Conservation (phyloP, 2,329 filamentous ascomycete species). For the Sporothrix globosa region DNA sequence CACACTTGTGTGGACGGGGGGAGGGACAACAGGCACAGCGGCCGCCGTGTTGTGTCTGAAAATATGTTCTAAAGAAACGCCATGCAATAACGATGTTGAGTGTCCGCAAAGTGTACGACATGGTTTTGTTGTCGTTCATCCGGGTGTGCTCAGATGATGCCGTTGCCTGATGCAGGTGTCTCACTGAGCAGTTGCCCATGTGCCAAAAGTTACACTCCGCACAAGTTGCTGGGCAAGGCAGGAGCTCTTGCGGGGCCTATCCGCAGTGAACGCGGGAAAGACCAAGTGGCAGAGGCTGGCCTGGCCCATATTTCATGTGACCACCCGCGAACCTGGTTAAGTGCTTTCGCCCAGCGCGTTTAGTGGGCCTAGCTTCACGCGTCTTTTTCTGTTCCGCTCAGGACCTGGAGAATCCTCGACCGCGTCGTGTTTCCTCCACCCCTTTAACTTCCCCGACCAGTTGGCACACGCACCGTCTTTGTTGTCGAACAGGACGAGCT, state of each 20-base stretch:
- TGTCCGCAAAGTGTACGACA: not conserved
- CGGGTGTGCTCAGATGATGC: slow-evolving; percentile 5
- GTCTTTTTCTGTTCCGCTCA: slow-evolving; percentile 14
- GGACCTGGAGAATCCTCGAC: not conserved
- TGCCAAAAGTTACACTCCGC: not conserved
- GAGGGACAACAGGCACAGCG: not conserved
- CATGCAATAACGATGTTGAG: slow-evolving; percentile 13
- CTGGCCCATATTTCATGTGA: slow-evolving; percentile 28
- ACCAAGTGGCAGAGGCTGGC: slow-evolving; percentile 15
- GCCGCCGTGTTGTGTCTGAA: slow-evolving; percentile 14
- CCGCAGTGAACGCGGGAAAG: not conserved
- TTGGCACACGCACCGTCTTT: slow-evolving; percentile 11
- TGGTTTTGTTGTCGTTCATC: not conserved
- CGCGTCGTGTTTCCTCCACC: slow-evolving; percentile 31
- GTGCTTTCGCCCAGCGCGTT: slow-evolving; percentile 11
- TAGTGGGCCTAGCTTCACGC: slow-evolving; percentile 9
- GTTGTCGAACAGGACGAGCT: not conserved
- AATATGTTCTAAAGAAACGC: not conserved
- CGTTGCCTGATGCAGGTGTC: slow-evolving; percentile 28
- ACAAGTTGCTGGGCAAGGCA: slow-evolving; percentile 8
- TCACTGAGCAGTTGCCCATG: slow-evolving; percentile 17
- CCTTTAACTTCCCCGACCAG: slow-evolving; percentile 13
- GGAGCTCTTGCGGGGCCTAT: slow-evolving; percentile 3
- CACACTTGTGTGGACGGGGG: not conserved
- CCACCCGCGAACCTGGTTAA: slow-evolving; percentile 22